phyloP scores from a whole-genome alignment of 1,284 basidiomycete species.

The Vanrija humicola region DNA sequence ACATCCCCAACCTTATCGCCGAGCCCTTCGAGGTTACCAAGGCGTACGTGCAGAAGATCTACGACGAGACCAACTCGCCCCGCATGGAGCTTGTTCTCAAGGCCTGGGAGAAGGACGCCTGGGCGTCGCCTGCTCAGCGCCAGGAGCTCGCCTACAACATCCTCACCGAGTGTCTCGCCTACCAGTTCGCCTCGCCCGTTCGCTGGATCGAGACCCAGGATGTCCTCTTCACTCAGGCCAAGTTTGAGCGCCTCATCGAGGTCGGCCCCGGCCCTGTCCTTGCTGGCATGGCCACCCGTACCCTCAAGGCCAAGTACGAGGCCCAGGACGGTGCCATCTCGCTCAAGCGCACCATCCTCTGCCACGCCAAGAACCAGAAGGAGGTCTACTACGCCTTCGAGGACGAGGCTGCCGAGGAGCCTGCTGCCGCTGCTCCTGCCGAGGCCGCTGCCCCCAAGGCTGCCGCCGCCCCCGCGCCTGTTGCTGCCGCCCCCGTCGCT shows the following conservation, averaged over 20 bases:
- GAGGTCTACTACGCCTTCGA: conserved; percentile 98
- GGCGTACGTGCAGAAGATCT: conserved; percentile 89
- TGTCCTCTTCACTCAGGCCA: conserved; percentile 80
- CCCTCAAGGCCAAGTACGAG: conserved; percentile 95
- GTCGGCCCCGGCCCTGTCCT: conserved; percentile 94
- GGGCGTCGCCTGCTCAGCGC: conserved; percentile 74
- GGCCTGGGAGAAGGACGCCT: conserved; percentile 88
- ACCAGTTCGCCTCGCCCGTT: conserved; percentile 87
- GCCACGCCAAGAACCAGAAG: conserved; percentile 91
- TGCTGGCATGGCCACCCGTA: conserved; percentile 89
- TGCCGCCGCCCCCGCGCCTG: conserved; percentile 53
- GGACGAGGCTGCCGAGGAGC: conserved; percentile 61
- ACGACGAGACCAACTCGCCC: conserved; percentile 89
- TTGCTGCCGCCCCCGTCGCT: conserved; percentile 52
- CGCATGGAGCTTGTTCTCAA: conserved; percentile 88
- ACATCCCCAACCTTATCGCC: conserved; percentile 96
- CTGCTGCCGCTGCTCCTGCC: conserved; percentile 50
- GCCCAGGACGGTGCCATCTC: conserved; percentile 78
- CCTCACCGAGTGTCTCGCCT: conserved; percentile 91
- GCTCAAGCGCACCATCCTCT: conserved; percentile 76
- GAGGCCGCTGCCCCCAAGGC: conserved; percentile 52
- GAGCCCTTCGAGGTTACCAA: conserved; percentile 87
- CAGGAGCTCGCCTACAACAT: conserved; percentile 93
- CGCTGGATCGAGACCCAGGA: conserved; percentile 99
- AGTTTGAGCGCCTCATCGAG: conserved; percentile 91